These are phyloP conservation scores for Leucocoprinus sp. DNA, from an alignment of 768 basidiomycete species.

Conservation along the genomic window DNA sequence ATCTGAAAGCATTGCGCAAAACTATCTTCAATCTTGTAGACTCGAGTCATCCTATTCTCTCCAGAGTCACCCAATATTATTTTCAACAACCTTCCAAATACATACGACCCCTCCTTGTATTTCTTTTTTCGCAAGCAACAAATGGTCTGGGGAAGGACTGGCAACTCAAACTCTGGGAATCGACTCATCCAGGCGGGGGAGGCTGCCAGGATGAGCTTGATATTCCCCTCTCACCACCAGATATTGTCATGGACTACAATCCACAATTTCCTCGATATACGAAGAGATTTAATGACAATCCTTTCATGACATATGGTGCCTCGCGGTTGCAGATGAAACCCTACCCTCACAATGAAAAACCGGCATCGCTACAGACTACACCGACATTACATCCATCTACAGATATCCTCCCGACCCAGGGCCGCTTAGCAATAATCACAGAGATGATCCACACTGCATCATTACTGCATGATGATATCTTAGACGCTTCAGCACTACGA, in stretches of 20 bases:
- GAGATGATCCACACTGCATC: conserved; percentile 98
- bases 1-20: conserved; percentile 59
- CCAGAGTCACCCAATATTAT: conserved; percentile 86
- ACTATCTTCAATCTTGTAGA: conserved; percentile 69
- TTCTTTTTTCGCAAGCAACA: conserved; percentile 82
- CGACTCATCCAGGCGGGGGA: conserved; percentile 40
- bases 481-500: conserved; percentile 75
- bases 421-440: conserved; percentile 86
- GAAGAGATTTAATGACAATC: conserved; percentile 39
- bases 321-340: conserved; percentile 23
- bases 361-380: conserved; percentile 9
- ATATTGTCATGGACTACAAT: conserved; percentile 88
- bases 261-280: conserved; percentile 63
- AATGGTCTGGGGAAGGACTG: conserved; percentile 75
- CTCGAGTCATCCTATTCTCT: conserved; percentile 75
- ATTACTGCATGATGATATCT: conserved; percentile 93
- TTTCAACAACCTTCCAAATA: conserved; percentile 88
- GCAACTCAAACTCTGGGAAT: conserved; percentile 45
- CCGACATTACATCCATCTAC: conserved; percentile 8
- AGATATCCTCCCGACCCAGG: conserved; percentile 70
- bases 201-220: conserved; percentile 55
- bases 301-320: conserved; percentile 27
- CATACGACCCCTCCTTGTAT: conserved; percentile 77
- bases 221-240: conserved; percentile 57
- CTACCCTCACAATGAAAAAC: conserved; percentile 18